Evolutionary conservation across 495 filamentous ascomycete species (phyloP).

Genomic region (Trypethelium eluteriae): DNA sequence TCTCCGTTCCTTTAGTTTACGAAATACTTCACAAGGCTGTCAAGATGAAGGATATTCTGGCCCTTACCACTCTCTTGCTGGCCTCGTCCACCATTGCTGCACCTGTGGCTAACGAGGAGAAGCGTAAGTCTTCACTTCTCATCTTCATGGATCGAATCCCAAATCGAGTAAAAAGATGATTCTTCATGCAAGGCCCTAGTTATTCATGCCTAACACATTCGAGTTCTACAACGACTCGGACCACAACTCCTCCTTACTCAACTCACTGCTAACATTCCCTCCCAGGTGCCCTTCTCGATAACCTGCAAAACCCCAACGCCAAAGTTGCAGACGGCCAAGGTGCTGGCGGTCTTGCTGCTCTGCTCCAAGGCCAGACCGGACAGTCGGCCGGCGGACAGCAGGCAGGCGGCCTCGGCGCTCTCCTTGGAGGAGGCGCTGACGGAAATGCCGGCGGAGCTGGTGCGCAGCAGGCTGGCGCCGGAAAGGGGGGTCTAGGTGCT

Average conservation of each 20-base stretch:
- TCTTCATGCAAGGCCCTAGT: not conserved
- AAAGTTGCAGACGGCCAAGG: not conserved
- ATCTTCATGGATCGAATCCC: not conserved
- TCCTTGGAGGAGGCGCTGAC: slow-evolving; percentile 1
- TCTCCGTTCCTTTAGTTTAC: not conserved
- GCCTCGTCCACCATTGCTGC: not conserved
- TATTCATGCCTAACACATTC: not conserved
- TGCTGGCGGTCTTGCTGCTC: not conserved
- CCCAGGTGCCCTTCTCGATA: not conserved
- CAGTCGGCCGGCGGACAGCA: not conserved
- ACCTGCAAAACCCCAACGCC: not conserved
- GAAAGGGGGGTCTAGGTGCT: not conserved
- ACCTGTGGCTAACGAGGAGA: not conserved
- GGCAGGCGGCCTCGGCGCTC: not conserved
- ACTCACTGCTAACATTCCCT: no score
- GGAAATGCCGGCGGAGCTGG: not conserved
- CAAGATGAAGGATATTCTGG: slow-evolving; percentile 8
- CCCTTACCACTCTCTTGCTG: slow-evolving; percentile 1
- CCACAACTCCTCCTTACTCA: not conserved
- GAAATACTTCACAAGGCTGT: not conserved
- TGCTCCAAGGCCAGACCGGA: not conserved
- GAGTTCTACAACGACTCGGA: no score
- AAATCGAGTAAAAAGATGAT: not conserved
- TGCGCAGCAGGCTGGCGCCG: not conserved
- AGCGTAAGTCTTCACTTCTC: not conserved